A percentile compares a stretch with the other conserved stretches of the same genome.
Evolutionary conservation across 306 rosid genomes (phyloP).

Genomic region (Senna siamea): DNA sequence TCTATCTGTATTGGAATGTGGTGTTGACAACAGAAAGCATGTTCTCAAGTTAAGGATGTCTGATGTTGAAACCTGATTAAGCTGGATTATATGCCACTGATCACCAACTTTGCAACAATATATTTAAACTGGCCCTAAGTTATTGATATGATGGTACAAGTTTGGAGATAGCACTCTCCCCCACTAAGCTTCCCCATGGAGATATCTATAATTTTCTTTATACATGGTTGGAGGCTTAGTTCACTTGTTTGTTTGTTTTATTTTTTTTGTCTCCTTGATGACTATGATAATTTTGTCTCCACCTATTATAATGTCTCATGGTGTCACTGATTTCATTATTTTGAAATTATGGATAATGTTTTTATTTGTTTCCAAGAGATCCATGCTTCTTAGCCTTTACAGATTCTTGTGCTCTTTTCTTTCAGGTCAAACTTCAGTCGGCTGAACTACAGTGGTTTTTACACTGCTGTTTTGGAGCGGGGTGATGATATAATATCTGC

Average conservation of each 20-base stretch:
- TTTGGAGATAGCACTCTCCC: neutral
- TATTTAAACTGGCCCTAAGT: conserved; percentile 20
- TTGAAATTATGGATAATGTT: conserved; percentile 12
- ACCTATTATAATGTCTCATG: conserved; percentile 2
- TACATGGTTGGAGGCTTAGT: neutral
- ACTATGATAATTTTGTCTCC: neutral
- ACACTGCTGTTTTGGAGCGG: conserved; percentile 89
- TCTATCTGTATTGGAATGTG: conserved; percentile 19
- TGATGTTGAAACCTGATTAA: conserved; percentile 18
- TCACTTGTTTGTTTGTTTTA: neutral
- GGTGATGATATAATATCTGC: conserved; percentile 96
- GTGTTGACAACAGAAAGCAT: conserved; percentile 17
- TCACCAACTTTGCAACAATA: conserved; percentile 11
- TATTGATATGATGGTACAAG: neutral
- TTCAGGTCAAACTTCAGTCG: conserved; percentile 93
- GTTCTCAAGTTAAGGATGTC: neutral
- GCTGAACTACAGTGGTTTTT: conserved; percentile 84
- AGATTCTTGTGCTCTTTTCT: neutral
- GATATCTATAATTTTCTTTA: neutral
- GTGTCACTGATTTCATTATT: conserved; percentile 21
- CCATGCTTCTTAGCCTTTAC: conserved; percentile 29
- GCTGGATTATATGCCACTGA: conserved; percentile 15
- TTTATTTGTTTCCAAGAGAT: conserved; percentile 24
- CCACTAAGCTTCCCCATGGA: neutral
- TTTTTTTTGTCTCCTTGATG: neutral